These are phyloP conservation scores for Trypanosoma melophagium DNA, from an alignment of 208 protist species.

Conservation along the genomic window DNA sequence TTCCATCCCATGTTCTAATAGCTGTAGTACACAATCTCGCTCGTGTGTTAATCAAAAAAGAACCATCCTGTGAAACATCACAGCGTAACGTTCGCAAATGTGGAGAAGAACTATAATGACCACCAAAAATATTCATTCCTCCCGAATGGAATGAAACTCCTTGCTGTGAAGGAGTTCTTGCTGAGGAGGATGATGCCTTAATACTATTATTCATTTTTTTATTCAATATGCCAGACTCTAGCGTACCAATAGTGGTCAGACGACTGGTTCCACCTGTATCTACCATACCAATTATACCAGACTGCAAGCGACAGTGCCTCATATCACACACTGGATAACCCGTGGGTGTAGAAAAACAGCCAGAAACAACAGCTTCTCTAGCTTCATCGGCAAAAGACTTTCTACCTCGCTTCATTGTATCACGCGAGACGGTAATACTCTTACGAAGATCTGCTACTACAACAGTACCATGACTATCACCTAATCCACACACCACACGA, in stretches of 20 bases:
- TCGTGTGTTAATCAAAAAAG: conserved; percentile 18
- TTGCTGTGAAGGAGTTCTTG: no score
- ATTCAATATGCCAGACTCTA: conserved; percentile 32
- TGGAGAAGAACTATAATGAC: neutral
- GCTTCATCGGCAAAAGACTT: neutral
- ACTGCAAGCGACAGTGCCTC: conserved; percentile 20
- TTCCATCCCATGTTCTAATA: neutral
- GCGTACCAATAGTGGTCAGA: conserved; percentile 30
- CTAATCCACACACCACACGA: conserved; percentile 67
- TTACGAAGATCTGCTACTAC: conserved; percentile 61
- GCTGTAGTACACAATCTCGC: neutral
- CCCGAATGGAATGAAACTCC: no score
- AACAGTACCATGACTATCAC: conserved; percentile 50
- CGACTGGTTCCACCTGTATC: conserved; percentile 41
- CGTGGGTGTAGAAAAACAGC: conserved; percentile 31
- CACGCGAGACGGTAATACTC: conserved; percentile 6
- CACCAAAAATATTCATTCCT: neutral
- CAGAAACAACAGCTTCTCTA: conserved; percentile 16
- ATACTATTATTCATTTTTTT: neutral
- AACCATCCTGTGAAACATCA: conserved; percentile 17
- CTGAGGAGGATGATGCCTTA: neutral
- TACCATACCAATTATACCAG: conserved; percentile 53
- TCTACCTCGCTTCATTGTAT: conserved; percentile 13
- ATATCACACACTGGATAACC: conserved; percentile 50
- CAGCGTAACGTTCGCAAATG: conserved; percentile 18